These are phyloP conservation scores for Cucurbita argyrosperma DNA, from an alignment of 306 rosid genomes.

Conservation along the genomic window DNA sequence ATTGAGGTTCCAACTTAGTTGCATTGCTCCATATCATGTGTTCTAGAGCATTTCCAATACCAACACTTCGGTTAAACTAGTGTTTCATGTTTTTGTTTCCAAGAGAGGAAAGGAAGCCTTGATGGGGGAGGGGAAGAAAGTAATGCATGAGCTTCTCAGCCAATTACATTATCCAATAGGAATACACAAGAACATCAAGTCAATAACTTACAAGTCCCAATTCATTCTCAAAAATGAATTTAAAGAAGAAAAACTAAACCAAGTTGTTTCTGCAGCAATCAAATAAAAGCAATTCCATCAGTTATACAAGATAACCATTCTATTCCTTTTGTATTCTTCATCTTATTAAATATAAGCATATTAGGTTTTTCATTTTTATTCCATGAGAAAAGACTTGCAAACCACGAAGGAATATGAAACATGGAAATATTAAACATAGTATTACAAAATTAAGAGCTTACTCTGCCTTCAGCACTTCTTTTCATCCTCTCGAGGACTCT, in stretches of 20 bases:
- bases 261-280: neutral
- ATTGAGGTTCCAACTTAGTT: neutral
- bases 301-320: neutral
- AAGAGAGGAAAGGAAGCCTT: neutral
- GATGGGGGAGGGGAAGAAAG: neutral
- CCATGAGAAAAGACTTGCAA: neutral
- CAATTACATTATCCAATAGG: neutral
- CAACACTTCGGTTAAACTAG: neutral
- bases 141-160: neutral
- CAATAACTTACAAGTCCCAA: neutral
- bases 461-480: conserved; percentile 61
- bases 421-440: neutral
- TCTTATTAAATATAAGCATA: neutral
- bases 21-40: neutral
- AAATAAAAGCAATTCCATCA: neutral
- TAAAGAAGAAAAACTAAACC: neutral
- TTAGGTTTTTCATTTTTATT: neutral
- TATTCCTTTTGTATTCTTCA: neutral
- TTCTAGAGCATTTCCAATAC: neutral
- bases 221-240: neutral
- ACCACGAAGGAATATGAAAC: neutral
- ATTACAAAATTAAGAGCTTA: conserved; percentile 7
- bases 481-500: conserved; percentile 75
- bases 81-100: neutral
- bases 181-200: neutral